Percentiles rank a stretch among this genome's conserved stretches.
phyloP scores from a whole-genome alignment of 768 basidiomycete species.

The Lepiota venenata region DNA sequence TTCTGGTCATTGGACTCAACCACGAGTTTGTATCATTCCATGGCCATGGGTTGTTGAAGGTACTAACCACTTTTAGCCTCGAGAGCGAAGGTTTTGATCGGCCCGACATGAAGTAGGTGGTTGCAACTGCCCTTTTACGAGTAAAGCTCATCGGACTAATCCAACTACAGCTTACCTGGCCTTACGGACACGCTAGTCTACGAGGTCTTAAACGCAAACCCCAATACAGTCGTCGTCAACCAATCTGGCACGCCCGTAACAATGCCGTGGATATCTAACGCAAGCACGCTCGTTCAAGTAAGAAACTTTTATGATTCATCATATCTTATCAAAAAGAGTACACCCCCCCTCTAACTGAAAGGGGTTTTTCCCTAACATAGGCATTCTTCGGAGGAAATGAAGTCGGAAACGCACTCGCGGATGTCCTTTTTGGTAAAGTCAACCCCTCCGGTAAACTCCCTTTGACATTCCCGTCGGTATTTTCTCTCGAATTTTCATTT shows the following conservation, averaged over 20 bases:
- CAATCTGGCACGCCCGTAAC: slow-evolving; percentile 52
- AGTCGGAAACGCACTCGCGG: slow-evolving; percentile 53
- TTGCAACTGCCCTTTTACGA: background rate
- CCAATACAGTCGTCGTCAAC: slow-evolving; percentile 53
- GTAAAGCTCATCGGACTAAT: background rate
- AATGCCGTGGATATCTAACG: slow-evolving; percentile 51
- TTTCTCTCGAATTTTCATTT: background rate
- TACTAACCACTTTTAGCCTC: slow-evolving; percentile 21
- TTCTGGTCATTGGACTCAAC: slow-evolving; percentile 54
- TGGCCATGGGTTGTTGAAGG: background rate
- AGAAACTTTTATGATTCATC: slow-evolving; percentile 3
- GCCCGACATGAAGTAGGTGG: slow-evolving; percentile 35
- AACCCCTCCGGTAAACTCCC: slow-evolving; percentile 59
- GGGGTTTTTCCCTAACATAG: slow-evolving; percentile 20
- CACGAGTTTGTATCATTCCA: slow-evolving; percentile 36
- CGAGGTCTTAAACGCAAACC: slow-evolving; percentile 46
- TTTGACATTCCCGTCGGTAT: slow-evolving; percentile 47
- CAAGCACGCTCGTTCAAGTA: slow-evolving; percentile 38
- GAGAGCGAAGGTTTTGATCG: slow-evolving; percentile 65
- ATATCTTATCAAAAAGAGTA: background rate
- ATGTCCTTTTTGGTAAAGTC: slow-evolving; percentile 57
- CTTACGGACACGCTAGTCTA: slow-evolving; percentile 47
- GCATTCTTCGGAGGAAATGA: slow-evolving; percentile 56
- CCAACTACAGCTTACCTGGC: slow-evolving; percentile 39
- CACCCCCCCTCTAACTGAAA: background rate